Base-by-base conservation (phyloP, 192 early-diverging fungal genomes). In the Podila epigama region DNA sequence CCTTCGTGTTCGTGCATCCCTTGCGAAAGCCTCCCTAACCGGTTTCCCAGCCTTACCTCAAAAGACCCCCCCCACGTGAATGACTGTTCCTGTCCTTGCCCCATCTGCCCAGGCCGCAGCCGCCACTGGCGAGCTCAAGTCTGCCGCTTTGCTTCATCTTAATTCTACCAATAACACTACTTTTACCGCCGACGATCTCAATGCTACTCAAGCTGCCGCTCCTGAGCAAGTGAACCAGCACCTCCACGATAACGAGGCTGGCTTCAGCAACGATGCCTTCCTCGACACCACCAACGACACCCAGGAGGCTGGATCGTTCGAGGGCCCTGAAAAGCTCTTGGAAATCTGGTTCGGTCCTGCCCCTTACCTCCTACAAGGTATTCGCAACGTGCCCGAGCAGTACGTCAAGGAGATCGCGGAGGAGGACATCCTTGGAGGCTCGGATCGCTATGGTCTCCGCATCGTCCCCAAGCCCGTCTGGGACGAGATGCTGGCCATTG, bases 291-390 rank as follows among this genome's bases (percentile, higher is more conserved):
- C 71, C 52, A 67, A 75, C 48, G 71, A 75, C 22, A 63, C 40
- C 22, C 71, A 75, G 65, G 71, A 75, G 32, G 65, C 65, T 60
- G 79, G 79, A 66, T 63, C 67, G 68, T 99, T 99, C 81, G 97
- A 99, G 81, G 97, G 97, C 36, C 95, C 97, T 69, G 97, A 99
- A 81, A 99, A 99, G 83, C 88, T 99, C 34, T 82, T 99, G 68
- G 97, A 99, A 78, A 90, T 99, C 68, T 99, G 96, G 97, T 99
- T 99, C 82, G 69, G 84, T 29, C 85, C 88, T 58, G 80, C 82
- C 50, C 79, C 83, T 44, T 82, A 79, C 42, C 66, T 64, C 29
- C 44, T 72, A 52, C 79, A 71, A 37, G 63, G 62, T 41, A 69
- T 66, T 60, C 82, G 57, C 18, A 68, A 68, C 54, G 57, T 72